Evolutionary conservation across 2,329 filamentous ascomycete species (phyloP), one percentile per base, ranked within the genome.

Genomic region (Purpureocillium lavendulum): DNA sequence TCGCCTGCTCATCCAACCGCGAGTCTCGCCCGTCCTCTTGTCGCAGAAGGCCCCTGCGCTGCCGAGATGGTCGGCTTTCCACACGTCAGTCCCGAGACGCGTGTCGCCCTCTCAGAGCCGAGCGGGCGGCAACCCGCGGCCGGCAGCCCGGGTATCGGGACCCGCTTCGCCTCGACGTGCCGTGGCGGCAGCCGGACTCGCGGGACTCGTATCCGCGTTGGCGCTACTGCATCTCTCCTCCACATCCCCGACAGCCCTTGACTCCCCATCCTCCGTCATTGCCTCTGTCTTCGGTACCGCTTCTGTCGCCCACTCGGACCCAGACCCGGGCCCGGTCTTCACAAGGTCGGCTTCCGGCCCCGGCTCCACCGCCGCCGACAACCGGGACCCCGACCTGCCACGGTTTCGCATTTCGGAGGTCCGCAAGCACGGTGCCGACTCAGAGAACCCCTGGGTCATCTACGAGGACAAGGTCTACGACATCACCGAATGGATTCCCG

Each of bases 401-500:
- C 65, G 67, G 4, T 75, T 65, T 48, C 66, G 68, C 24, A 61
- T 78, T 12, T 55, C 64, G 11, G 71, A 77, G 40, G 56, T 78
- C 35, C 70, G 67, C 35, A 59, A 69, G 37, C 74, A 78, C 46
- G 69, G 72, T n/a, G 61, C 62, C 14, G 62, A 65, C 15, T 74
- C 77, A 0, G 53, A 66, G 1, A 58, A 64, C 9, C 78, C 78
- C 3, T 84, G 80, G 80, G 72, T 84, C 4, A 76, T 73, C n/a
- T 69, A 70, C 39, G 75, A 69, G 17, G 74, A 75, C 52, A 75
- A 76, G 41, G 78, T 84, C 15, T 84, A 84, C 64, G 75, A 84
- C 50, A 84, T 84, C 38, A 84, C 80, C 1, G 76, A 82, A 37
- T 84, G 80, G 77, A 61, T 84, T 16, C 62, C 67, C 1, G 76